A percentile compares a stretch with the other conserved stretches of the same genome.
Conservation (phyloP, 164 flowering plant genomes). For the Piper betle region DNA sequence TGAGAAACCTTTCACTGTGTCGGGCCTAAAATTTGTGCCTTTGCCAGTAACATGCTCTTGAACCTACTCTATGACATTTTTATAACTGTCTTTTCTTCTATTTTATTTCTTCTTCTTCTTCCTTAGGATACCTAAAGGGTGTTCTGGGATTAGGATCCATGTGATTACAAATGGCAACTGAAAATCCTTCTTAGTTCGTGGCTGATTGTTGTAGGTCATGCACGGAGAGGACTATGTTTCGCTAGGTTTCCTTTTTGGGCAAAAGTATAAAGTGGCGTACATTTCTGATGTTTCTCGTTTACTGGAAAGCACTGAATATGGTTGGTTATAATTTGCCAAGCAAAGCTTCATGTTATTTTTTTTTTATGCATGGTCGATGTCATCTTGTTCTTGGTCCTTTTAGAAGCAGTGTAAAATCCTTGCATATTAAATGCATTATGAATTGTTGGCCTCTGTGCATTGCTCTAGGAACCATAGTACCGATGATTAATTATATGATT, state of each 20-base stretch:
- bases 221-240: constrained; percentile 97
- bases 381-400: no score
- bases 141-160: no score
- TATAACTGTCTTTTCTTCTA: background rate
- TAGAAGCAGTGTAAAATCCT: no score
- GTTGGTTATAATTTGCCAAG: constrained; percentile 23
- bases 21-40: constrained; percentile 78
- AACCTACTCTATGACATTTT: constrained; percentile 6
- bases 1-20: constrained; percentile 60
- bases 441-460: background rate
- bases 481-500: constrained; percentile 1
- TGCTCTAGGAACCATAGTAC: background rate
- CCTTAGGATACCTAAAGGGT: no score
- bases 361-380: background rate
- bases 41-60: constrained; percentile 58
- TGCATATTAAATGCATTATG: no score
- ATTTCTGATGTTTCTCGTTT: constrained; percentile 92
- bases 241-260: constrained; percentile 89
- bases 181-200: background rate
- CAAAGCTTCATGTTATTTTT: background rate
- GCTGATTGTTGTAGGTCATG: constrained; percentile 57
- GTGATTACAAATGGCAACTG: background rate
- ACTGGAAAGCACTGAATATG: constrained; percentile 54
- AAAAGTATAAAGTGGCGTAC: constrained; percentile 69
- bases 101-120: background rate